Conservation (phyloP, 2,329 filamentous ascomycete species). For the Diaporthe ampelina region DNA sequence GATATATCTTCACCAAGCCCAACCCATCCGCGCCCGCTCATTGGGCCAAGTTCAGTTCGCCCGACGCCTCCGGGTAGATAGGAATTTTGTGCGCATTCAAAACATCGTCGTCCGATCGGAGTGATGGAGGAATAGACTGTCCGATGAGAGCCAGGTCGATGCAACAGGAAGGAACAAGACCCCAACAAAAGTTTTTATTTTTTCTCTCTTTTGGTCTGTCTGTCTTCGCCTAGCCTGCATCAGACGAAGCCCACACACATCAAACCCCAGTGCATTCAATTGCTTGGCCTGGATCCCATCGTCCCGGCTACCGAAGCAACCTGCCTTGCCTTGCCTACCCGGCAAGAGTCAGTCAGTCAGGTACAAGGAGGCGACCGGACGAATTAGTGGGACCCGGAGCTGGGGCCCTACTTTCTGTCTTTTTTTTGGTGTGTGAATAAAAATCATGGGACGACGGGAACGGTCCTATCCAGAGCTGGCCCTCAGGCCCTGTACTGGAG, state of each 20-base stretch:
- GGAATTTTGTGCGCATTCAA: background rate
- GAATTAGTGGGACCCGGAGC: conserved; percentile 26
- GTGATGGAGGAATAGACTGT: conserved; percentile 21
- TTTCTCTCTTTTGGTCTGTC: background rate
- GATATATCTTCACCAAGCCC: conserved; percentile 16
- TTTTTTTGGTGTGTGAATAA: background rate
- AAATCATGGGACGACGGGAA: conserved; percentile 14
- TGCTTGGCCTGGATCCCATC: background rate
- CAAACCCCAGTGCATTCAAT: background rate
- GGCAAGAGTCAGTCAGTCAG: background rate
- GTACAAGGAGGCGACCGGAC: conserved; percentile 26
- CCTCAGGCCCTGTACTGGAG: no score
- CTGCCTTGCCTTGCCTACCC: background rate
- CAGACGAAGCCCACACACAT: conserved; percentile 1
- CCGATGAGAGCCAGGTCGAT: background rate
- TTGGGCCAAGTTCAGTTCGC: background rate
- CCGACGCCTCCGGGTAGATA: background rate
- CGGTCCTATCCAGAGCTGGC: background rate
- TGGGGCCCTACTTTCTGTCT: background rate
- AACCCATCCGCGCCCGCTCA: conserved; percentile 13
- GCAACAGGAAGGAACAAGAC: background rate
- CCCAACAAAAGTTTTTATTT: background rate
- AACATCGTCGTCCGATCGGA: background rate
- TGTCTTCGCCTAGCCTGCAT: background rate
- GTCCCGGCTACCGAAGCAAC: background rate